Evolutionary conservation across 208 protist species (phyloP), one percentile per base, ranked within the genome.

Genomic region (Leishmania braziliensis): DNA sequence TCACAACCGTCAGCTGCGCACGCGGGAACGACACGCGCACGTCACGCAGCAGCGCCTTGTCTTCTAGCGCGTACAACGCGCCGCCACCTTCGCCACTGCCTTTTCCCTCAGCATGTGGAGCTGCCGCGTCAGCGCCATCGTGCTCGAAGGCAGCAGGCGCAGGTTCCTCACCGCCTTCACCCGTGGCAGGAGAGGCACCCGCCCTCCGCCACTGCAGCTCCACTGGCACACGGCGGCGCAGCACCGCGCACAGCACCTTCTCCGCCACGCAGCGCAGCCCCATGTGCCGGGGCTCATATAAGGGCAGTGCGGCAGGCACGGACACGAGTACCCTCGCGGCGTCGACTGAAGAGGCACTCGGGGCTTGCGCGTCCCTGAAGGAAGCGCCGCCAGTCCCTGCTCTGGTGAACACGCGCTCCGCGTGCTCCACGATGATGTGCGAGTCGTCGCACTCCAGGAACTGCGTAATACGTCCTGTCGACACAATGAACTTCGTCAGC

Each of bases 401-500:
- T 8, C 50, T 51, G 36, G 18, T 77, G 72, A 70, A 79, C 60
- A 63, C 23, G 48, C 56, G 48, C 65, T 39, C 65, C 29, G 50
- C 75, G 56, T 69, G 60, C 54, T 78, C 63, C 75, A 80, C 68
- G 1, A 69, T 77, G 70, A 82, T 76, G 78, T 82, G 70, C 29
- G 62, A 72, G 80, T 93, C 86, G 26, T 90, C 83, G 60, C 84
- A 84, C 65, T 90, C 88, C 16, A 98, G 75, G 80, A 97, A 98
- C 29, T 71, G 78, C n/a, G 79, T 81, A 29, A 98, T 77, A 56
- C 97, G 90, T 33, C 84, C 81, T 60, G 94, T 79, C 18, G 95
- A 90, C 46, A 98, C 92, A 46, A 82, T 73, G 74, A 92, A 95
- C 50, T 97, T 86, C 14, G 91, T 88, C 1, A 95, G 10, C 0